phyloP scores from a whole-genome alignment of 2,329 filamentous ascomycete genomes.

The Spiromastix sp. region DNA sequence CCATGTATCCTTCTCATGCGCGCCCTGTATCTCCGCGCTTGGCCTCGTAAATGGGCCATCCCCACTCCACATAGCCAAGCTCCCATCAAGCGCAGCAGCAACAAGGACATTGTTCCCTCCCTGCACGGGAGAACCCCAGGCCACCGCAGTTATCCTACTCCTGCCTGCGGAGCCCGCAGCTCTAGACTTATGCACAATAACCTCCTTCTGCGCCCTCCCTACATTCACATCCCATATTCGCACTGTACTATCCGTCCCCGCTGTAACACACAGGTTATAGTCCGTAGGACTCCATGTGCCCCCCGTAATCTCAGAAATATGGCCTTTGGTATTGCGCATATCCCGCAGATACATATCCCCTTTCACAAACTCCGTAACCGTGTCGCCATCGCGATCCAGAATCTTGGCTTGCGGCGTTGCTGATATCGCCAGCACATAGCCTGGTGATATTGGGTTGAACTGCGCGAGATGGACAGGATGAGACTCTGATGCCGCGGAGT shows the following conservation, averaged over 20 bases:
- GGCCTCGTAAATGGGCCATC: slow-evolving; percentile 79
- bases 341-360: slow-evolving; percentile 97
- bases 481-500: slow-evolving; percentile 61
- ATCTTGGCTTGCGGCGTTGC: slow-evolving; percentile 86
- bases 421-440: slow-evolving; percentile 74
- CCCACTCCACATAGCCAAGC: slow-evolving; percentile 82
- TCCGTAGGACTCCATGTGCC: slow-evolving; percentile 87
- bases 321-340: slow-evolving; percentile 95
- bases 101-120: slow-evolving; percentile 73
- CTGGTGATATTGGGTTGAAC: slow-evolving; percentile 74
- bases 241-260: slow-evolving; percentile 87
- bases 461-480: slow-evolving; percentile 79
- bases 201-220: slow-evolving; percentile 78
- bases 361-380: slow-evolving; percentile 81
- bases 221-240: slow-evolving; percentile 96
- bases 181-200: slow-evolving; percentile 91
- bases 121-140: slow-evolving; percentile 68
- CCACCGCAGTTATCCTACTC: slow-evolving; percentile 86
- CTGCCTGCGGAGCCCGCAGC: slow-evolving; percentile 80
- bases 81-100: slow-evolving; percentile 76
- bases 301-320: slow-evolving; percentile 81
- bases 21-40: slow-evolving; percentile 69
- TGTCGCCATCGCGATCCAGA: slow-evolving; percentile 77
- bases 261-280: slow-evolving; percentile 75
- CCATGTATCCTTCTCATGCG: slow-evolving; percentile 76